These are phyloP conservation scores for Dinochytrium kinnereticum DNA, from an alignment of 371 early-diverging fungal species.

Conservation along the genomic window DNA sequence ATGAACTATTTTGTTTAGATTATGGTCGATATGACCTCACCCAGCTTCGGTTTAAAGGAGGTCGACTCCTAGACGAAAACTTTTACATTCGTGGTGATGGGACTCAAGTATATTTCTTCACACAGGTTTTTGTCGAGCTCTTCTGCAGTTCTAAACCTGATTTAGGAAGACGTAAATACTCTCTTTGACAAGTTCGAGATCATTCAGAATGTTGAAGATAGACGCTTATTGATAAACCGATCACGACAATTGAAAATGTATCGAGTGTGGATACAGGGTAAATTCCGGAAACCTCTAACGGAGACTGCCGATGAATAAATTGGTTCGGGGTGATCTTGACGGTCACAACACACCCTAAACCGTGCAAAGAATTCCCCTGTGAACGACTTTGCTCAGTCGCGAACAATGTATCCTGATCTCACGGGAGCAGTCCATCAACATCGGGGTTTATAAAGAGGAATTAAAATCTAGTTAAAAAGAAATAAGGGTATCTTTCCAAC, in stretches of 20 bases:
- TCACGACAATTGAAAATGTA: conserved; percentile 95
- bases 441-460: no score
- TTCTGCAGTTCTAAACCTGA: conserved; percentile 27
- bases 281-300: conserved; percentile 79
- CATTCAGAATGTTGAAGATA: conserved; percentile 89
- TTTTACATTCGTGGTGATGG: conserved; percentile 82
- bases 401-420: no score
- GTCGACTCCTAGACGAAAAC: conserved; percentile 68
- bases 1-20: conserved; percentile 38
- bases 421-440: no score
- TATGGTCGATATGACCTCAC: conserved; percentile 74
- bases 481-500: no score
- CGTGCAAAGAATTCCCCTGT: no score
- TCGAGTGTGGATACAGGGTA: conserved; percentile 96
- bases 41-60: conserved; percentile 77
- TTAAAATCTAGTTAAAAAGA: no score
- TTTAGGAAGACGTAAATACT: conserved; percentile 41
- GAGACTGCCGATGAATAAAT: no score
- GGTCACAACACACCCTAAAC: no score
- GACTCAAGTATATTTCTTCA: conserved; percentile 76
- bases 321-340: no score
- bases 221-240: conserved; percentile 95
- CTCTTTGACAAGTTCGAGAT: conserved; percentile 59
- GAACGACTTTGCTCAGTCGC: no score
- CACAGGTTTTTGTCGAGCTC: conserved; percentile 42